These are phyloP conservation scores for Cyclocybe cylindracea DNA, from an alignment of 768 basidiomycete species.

Conservation along the genomic window DNA sequence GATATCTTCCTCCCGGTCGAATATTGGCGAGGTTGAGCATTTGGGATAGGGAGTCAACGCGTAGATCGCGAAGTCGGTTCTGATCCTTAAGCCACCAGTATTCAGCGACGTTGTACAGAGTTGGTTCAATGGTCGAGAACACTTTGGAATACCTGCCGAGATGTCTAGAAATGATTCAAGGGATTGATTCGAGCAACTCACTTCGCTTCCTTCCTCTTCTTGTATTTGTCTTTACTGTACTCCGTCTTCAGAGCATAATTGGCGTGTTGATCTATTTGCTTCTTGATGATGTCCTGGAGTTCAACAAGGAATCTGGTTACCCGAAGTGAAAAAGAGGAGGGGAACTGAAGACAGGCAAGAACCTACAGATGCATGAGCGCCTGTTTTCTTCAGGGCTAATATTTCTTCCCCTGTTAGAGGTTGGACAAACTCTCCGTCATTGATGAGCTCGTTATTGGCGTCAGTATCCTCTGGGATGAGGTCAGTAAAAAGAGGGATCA, in stretches of 20 bases:
- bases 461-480: constrained; percentile 82
- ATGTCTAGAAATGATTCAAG: background rate
- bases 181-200: constrained; percentile 34
- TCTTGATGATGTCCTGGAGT: constrained; percentile 89
- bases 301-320: constrained; percentile 16
- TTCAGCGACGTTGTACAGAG: constrained; percentile 82
- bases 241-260: constrained; percentile 95
- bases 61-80: constrained; percentile 76
- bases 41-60: constrained; percentile 87
- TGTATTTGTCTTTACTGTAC: constrained; percentile 98
- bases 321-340: constrained; percentile 15
- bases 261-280: constrained; percentile 90
- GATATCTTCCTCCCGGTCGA: constrained; percentile 81
- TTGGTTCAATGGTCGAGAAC: constrained; percentile 87
- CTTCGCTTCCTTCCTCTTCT: constrained; percentile 96
- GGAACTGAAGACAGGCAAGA: constrained; percentile 5
- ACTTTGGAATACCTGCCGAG: constrained; percentile 75
- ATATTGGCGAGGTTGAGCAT: constrained; percentile 83
- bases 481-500: constrained; percentile 3
- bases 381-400: constrained; percentile 77
- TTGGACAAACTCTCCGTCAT: constrained; percentile 83
- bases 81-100: constrained; percentile 90
- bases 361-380: constrained; percentile 73
- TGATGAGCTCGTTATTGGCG: constrained; percentile 95
- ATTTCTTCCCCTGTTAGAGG: constrained; percentile 86